Conservation (phyloP, 495 filamentous ascomycete species). For the Elasticomyces elasticus region DNA sequence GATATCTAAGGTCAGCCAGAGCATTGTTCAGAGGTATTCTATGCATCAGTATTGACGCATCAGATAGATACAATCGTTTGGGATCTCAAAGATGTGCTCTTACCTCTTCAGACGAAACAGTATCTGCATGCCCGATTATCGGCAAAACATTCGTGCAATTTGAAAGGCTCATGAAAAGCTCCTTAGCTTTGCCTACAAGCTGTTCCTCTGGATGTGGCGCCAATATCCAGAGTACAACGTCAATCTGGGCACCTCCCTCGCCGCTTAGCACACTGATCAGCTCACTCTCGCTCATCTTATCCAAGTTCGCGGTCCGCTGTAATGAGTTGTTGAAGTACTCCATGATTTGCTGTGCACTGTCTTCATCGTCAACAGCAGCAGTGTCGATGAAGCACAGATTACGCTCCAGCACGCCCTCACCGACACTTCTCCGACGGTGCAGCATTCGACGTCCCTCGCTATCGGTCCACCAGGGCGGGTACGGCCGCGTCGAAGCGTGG, state of each 20-base stretch:
- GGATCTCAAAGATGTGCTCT: slow-evolving; percentile 46
- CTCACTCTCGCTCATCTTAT: slow-evolving; percentile 56
- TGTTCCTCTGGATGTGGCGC: neutral
- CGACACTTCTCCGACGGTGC: slow-evolving; percentile 65
- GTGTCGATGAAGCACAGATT: slow-evolving; percentile 96
- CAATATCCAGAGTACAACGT: slow-evolving; percentile 70
- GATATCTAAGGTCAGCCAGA: no score
- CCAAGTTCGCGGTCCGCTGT: slow-evolving; percentile 49
- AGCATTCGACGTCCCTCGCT: slow-evolving; percentile 62
- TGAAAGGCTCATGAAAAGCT: slow-evolving; percentile 37
- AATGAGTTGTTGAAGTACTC: slow-evolving; percentile 71
- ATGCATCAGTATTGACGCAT: no score
- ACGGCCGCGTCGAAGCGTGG: slow-evolving; percentile 84
- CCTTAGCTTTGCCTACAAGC: neutral
- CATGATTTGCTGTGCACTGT: slow-evolving; percentile 57
- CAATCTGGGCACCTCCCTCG: slow-evolving; percentile 78
- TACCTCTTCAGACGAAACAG: slow-evolving; percentile 58
- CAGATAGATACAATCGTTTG: slow-evolving; percentile 49
- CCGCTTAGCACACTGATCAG: slow-evolving; percentile 73
- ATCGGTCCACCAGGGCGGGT: slow-evolving; percentile 93
- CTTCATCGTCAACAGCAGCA: slow-evolving; percentile 30
- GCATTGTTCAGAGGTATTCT: no score
- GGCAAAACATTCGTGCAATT: slow-evolving; percentile 82
- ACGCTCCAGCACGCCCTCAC: slow-evolving; percentile 75
- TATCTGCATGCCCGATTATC: slow-evolving; percentile 70